Evolutionary conservation across 2,329 filamentous ascomycete genomes (phyloP).

Genomic region (Akanthomyces muscarius): DNA sequence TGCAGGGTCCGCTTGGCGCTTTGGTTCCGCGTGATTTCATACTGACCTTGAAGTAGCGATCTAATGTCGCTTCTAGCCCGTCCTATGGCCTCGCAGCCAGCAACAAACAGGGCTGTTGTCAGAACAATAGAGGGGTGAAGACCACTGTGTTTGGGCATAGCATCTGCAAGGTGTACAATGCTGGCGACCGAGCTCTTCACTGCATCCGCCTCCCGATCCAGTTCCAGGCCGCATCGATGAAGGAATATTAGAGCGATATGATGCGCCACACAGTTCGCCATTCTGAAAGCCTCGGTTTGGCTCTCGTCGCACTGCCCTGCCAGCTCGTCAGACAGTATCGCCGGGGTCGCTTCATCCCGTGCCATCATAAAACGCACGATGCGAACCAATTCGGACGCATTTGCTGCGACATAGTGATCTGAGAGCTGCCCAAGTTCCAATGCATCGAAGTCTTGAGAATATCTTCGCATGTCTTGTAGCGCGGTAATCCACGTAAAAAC

Average conservation of each 20-base stretch:
- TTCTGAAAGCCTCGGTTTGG: background rate
- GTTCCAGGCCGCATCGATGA: background rate
- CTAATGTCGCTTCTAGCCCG: background rate
- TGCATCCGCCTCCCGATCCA: background rate
- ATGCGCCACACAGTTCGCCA: background rate
- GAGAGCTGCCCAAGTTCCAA: background rate
- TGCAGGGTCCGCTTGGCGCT: background rate
- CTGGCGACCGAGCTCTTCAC: constrained; percentile 1
- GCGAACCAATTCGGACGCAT: background rate
- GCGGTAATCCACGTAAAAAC: constrained; percentile 3
- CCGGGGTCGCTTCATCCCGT: background rate
- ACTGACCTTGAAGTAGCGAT: background rate
- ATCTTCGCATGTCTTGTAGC: background rate
- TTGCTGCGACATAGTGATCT: background rate
- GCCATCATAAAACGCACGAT: constrained; percentile 6
- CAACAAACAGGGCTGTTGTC: background rate
- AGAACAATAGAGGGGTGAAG: background rate
- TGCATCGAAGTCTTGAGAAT: background rate
- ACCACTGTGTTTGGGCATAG: constrained; percentile 1
- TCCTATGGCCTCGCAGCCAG: background rate
- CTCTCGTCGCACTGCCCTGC: background rate
- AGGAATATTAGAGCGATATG: background rate
- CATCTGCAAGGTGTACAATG: background rate
- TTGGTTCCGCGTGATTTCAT: constrained; percentile 1
- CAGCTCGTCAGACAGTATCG: constrained; percentile 4